Base-by-base conservation (phyloP, 2,329 filamentous ascomycete genomes). In the Lecanosticta acicola region DNA sequence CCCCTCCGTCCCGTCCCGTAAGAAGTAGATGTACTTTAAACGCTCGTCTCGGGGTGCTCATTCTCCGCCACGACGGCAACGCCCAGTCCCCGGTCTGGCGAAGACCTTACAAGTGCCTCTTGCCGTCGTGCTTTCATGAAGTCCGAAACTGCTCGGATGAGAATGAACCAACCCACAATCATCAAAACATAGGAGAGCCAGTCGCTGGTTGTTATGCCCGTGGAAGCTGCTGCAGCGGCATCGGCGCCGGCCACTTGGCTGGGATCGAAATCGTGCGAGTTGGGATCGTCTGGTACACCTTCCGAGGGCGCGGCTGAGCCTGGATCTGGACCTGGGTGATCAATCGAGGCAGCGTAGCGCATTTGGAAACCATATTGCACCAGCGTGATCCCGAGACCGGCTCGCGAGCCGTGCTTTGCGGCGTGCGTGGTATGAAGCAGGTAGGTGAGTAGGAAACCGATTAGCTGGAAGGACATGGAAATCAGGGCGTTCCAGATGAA, bases 321-420 rank as follows among this genome's bases (percentile, higher is more conserved):
- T 19, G 55, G 45, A 21, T 47, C 51, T 11, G 52, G 50, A 34
- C 59, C 56, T 3, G 26, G 39, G 26, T 41, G 5, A 17, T 41
- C 45, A n/a, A 49, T 34, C 72, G 71, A 44, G 13, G 57, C 45
- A 67, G 69, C 21, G 75, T 71, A 37, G 79, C 79, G 93, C 87
- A 97, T 94, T 58, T 88, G 89, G 68, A 98, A 97, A 24, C 93
- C 93, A 62, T 94, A 97, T 66, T 97, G 91, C 39, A 98, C 89
- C 9, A 98, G 78, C 0, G 90, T 96, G 58, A 98, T 87, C 50
- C 93, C 93, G 41, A 98, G 83, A 43, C 93, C 93, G 41, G 91
- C 90, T 61, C 88, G 85, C 37, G 90, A 95, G 40, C 93, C 93
- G 65, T 98, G 95, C 72, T 98, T 98, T 59, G 93, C 93, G 3